These are phyloP conservation scores for Apiotrichum brassicae DNA, from an alignment of 1,284 basidiomycete genomes.

Conservation along the genomic window DNA sequence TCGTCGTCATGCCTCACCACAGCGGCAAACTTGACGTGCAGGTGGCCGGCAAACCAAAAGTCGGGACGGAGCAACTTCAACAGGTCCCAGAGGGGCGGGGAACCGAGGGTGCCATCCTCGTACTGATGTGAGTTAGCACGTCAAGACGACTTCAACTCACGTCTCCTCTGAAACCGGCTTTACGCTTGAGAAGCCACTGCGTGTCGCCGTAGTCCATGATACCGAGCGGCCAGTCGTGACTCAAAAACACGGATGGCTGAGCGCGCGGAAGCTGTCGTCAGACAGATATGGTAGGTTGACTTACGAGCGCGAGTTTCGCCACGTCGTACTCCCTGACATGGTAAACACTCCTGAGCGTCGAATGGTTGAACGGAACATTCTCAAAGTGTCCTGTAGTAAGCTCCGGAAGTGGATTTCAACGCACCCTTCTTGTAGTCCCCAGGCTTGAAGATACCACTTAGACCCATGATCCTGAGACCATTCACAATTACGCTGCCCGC, in stretches of 20 bases:
- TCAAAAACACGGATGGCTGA: conserved; percentile 65
- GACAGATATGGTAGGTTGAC: conserved; percentile 18
- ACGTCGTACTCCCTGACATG: conserved; percentile 86
- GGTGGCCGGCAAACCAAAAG: conserved; percentile 96
- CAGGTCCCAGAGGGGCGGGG: conserved; percentile 78
- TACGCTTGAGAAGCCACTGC: conserved; percentile 60
- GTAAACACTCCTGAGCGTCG: conserved; percentile 75
- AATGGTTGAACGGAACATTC: conserved; percentile 55
- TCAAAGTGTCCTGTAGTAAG: conserved; percentile 50
- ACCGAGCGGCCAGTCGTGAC: conserved; percentile 91
- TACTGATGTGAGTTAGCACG: conserved; percentile 40
- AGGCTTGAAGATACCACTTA: conserved; percentile 86
- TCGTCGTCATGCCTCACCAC: conserved; percentile 63
- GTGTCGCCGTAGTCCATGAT: conserved; percentile 80
- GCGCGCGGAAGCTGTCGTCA: conserved; percentile 15
- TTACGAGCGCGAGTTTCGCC: conserved; percentile 68
- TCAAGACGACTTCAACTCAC: conserved; percentile 19
- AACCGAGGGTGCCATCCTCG: conserved; percentile 67
- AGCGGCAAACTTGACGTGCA: conserved; percentile 77
- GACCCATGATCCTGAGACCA: conserved; percentile 77
- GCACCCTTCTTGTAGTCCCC: conserved; percentile 71
- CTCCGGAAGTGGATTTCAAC: conserved; percentile 18
- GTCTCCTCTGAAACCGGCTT: conserved; percentile 76
- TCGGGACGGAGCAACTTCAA: conserved; percentile 66
- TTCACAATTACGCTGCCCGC: conserved; percentile 85